Base-by-base conservation (phyloP, 2,329 filamentous ascomycete species). In the Aspergillus nomiae region DNA sequence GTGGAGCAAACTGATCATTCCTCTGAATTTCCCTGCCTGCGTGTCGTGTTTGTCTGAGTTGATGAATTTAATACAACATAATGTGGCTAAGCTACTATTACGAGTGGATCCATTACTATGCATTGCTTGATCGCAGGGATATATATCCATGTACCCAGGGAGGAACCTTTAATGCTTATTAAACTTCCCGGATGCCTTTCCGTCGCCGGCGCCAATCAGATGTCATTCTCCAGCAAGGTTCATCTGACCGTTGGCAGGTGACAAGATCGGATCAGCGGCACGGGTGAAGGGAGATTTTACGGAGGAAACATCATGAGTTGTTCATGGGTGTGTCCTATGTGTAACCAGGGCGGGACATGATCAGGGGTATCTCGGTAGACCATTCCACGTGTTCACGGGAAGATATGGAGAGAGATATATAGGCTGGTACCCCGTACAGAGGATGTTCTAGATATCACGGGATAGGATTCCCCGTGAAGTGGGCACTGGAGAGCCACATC, bases 241-340 rank as follows among this genome's bases (percentile, higher is more conserved):
- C 58, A 34, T 36, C 26, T 54, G 58, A 59, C 48, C 34, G 32
- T 53, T 41, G 36, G 58, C 46, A 59, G 43, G 36, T 45, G 59
- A 57, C 57, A 58, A 41, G 60, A 58, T 62, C 67, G 67, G 67
- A 61, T 63, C 62, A 68, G 58, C 65, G 67, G 66, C 61, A 66
- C 65, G 67, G 67, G 62, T 69, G 67, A 69, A 68, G 55, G 67
- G 67, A 64, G 63, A 41, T 32, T 58, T 19, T 5, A 19, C 14
- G 43, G 43, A 45, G 46, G 34, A 14, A 36, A 5, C 34, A 6
- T 36, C 14, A 36, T 36, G 34, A 36, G 14, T 36, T 36, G 16
- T 16, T 36, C 34, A 7, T 36, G 34, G 14, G 34, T 2, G 16
- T 36, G 14, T 28, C 21, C 21, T 24, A 24, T 24, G 21, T 36